These are phyloP conservation scores for Ascochyta viciae-villosae DNA, from an alignment of 2,329 filamentous ascomycete genomes.

Conservation along the genomic window DNA sequence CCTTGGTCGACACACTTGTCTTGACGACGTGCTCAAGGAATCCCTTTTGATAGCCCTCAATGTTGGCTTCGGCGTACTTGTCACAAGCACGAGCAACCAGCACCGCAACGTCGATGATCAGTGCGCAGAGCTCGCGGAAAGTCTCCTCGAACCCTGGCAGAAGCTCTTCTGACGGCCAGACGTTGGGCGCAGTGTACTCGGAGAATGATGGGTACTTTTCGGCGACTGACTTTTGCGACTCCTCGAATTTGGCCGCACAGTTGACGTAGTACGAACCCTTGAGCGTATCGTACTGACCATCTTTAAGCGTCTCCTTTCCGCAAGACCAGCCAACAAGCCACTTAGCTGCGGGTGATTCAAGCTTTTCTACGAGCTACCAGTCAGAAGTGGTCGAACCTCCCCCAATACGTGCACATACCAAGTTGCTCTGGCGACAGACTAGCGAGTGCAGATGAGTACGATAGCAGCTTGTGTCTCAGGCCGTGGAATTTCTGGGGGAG, in stretches of 20 bases:
- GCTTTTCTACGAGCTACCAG: constrained; percentile 44
- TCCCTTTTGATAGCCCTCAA: constrained; percentile 75
- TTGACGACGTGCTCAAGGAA: constrained; percentile 89
- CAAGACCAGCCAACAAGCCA: constrained; percentile 77
- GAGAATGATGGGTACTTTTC: constrained; percentile 71
- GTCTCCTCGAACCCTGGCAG: constrained; percentile 78
- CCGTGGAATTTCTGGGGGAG: constrained; percentile 74
- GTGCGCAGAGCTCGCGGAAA: constrained; percentile 76
- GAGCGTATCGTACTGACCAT: constrained; percentile 77
- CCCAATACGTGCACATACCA: constrained; percentile 56
- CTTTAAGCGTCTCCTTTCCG: constrained; percentile 81
- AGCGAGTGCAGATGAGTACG: constrained; percentile 87
- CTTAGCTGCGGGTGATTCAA: constrained; percentile 61
- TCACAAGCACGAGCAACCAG: constrained; percentile 92
- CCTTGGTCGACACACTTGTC: constrained; percentile 87
- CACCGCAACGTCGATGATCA: constrained; percentile 89
- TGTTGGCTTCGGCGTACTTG: constrained; percentile 79
- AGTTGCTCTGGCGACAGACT: constrained; percentile 76
- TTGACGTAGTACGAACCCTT: constrained; percentile 89
- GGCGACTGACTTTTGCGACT: constrained; percentile 56
- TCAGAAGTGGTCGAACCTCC: background rate
- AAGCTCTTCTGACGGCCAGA: constrained; percentile 76
- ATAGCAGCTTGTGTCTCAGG: constrained; percentile 78
- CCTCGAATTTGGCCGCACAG: constrained; percentile 71
- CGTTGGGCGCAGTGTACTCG: constrained; percentile 87